These are phyloP conservation scores for Colletotrichum simmondsii DNA, from an alignment of 2,329 filamentous ascomycete species.

Conservation along the genomic window DNA sequence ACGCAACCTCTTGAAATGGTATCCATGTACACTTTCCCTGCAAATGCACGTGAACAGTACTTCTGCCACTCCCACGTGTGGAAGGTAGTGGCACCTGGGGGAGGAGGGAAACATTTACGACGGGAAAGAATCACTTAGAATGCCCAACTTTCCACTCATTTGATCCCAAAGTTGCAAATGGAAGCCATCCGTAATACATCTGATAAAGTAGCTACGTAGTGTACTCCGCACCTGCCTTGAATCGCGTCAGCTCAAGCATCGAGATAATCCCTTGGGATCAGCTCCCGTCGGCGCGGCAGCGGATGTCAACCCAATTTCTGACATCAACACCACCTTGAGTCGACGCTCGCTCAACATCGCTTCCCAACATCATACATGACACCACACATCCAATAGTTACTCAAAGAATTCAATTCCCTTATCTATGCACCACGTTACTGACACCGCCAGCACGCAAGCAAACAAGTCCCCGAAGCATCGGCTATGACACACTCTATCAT, in stretches of 20 bases:
- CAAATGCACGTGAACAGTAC: background rate
- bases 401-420: background rate
- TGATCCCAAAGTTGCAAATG: too few species aligned
- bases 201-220: background rate
- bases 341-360: background rate
- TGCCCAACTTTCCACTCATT: background rate
- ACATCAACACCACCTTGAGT: background rate
- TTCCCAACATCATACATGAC: background rate
- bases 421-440: background rate
- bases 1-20: background rate
- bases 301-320: background rate
- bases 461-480: background rate
- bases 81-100: conserved; percentile 28
- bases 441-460: background rate
- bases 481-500: background rate
- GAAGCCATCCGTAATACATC: background rate
- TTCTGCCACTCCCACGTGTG: conserved; percentile 26
- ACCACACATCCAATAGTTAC: background rate
- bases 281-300: background rate
- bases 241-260: background rate
- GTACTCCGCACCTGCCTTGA: background rate
- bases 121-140: background rate
- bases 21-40: background rate
- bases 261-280: background rate
- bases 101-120: conserved; percentile 7